Conservation (phyloP, 305 asterid genomes). For the Solanum chacoense region DNA sequence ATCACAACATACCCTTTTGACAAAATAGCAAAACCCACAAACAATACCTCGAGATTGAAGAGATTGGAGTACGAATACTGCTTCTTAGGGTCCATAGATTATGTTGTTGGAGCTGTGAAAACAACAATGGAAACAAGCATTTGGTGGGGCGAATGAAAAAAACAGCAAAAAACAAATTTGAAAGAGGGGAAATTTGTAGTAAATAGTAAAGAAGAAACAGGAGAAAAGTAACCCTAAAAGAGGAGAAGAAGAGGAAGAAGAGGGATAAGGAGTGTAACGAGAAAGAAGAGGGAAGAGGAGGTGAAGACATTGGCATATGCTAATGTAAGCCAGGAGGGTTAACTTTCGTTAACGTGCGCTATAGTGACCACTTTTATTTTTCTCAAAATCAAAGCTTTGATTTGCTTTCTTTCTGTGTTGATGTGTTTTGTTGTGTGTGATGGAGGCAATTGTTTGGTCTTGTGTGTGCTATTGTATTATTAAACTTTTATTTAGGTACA, state of each 20-base stretch:
- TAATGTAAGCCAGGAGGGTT: constrained; percentile 38
- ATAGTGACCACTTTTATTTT: background rate
- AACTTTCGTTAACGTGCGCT: constrained; percentile 7
- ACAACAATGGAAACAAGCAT: constrained; percentile 21
- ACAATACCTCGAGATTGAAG: constrained; percentile 92
- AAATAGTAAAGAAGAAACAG: constrained; percentile 4
- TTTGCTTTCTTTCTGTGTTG: background rate
- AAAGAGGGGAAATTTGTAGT: constrained; percentile 3
- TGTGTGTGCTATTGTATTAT: background rate
- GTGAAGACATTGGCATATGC: constrained; percentile 51
- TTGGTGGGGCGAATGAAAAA: constrained; percentile 5
- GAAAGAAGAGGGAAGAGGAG: constrained; percentile 48
- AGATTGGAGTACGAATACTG: constrained; percentile 60
- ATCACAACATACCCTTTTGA: background rate
- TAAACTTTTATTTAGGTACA: background rate
- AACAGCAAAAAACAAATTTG: background rate
- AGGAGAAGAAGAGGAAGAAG: constrained; percentile 19
- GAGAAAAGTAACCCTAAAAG: constrained; percentile 54
- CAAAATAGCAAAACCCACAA: background rate
- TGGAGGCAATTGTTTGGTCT: background rate
- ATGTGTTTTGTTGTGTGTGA: background rate
- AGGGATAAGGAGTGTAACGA: constrained; percentile 28
- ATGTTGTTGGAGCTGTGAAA: constrained; percentile 6
- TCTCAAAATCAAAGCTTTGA: background rate
- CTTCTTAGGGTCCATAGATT: constrained; percentile 68